phyloP scores from a whole-genome alignment of 2,329 filamentous ascomycete genomes.

The Clarireedia hainanense region DNA sequence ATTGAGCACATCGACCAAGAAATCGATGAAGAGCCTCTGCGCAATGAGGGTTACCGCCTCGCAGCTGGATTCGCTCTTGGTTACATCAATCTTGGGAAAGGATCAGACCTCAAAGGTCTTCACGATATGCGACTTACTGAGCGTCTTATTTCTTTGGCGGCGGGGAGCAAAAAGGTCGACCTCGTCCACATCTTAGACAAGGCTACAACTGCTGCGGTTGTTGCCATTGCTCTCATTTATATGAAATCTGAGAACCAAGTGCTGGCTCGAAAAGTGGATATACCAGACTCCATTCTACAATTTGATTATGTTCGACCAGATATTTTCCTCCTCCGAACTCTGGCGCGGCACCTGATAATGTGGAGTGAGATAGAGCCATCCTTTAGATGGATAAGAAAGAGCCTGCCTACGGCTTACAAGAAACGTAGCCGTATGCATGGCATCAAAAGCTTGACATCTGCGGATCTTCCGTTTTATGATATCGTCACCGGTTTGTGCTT shows the following conservation, averaged over 20 bases:
- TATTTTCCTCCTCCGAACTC: constrained; percentile 79
- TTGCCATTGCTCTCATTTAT: constrained; percentile 85
- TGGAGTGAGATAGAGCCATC: constrained; percentile 77
- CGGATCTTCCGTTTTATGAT: constrained; percentile 87
- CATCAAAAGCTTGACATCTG: constrained; percentile 60
- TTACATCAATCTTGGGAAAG: constrained; percentile 89
- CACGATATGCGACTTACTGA: constrained; percentile 93
- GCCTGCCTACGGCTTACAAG: constrained; percentile 64
- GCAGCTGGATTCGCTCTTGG: constrained; percentile 90
- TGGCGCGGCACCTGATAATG: constrained; percentile 85
- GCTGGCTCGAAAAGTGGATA: constrained; percentile 84
- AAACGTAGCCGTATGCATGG: constrained; percentile 50
- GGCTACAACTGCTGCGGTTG: constrained; percentile 84
- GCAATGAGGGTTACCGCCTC: constrained; percentile 92
- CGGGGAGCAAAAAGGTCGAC: constrained; percentile 83
- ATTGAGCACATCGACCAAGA: constrained; percentile 77
- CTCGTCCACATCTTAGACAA: constrained; percentile 89
- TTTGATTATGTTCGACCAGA: constrained; percentile 96
- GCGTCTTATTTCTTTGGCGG: constrained; percentile 75
- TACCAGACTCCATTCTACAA: constrained; percentile 81
- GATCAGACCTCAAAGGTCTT: constrained; percentile 76
- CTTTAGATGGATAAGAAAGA: constrained; percentile 66
- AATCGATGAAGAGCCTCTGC: constrained; percentile 76
- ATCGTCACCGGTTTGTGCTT: constrained; percentile 87
- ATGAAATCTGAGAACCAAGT: constrained; percentile 92